A percentile compares a stretch with the other conserved stretches of the same genome.
These are phyloP conservation scores for Pseudogymnoascus sp. DNA, from an alignment of 2,329 filamentous ascomycete genomes.

Conservation along the genomic window DNA sequence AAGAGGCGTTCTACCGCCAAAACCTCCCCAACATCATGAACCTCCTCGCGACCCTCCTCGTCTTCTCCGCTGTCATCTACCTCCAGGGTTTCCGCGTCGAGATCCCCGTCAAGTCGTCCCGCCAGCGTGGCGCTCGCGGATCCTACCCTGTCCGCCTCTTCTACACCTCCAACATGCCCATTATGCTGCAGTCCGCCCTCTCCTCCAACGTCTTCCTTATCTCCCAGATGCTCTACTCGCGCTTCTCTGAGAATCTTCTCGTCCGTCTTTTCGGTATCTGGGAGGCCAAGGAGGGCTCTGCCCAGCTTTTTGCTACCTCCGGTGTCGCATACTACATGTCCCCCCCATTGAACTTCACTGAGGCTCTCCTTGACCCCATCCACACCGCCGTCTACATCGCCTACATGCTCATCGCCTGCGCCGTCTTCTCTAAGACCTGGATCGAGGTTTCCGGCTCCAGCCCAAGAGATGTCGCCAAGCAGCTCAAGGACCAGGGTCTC, in stretches of 20 bases:
- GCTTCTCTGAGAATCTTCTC: slow-evolving; percentile 97
- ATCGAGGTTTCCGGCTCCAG: slow-evolving; percentile 98
- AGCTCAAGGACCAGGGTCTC: slow-evolving; percentile 98
- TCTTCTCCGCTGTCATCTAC: slow-evolving; percentile 98
- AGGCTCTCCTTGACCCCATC: slow-evolving; percentile 91
- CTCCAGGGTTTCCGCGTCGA: slow-evolving; percentile 98
- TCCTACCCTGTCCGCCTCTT: slow-evolving; percentile 98
- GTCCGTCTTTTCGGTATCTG: slow-evolving; percentile 96
- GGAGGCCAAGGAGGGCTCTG: slow-evolving; percentile 93
- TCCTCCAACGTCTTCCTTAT: slow-evolving; percentile 99
- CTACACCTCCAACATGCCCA: slow-evolving; percentile 99
- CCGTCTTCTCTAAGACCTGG: slow-evolving; percentile 99
- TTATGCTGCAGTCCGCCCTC: slow-evolving; percentile 98
- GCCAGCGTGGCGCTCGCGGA: slow-evolving; percentile 96
- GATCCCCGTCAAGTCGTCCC: slow-evolving; percentile 98
- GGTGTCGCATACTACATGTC: slow-evolving; percentile 99
- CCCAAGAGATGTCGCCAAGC: slow-evolving; percentile 97
- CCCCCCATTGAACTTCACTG: slow-evolving; percentile 92
- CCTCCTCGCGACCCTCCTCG: slow-evolving; percentile 80
- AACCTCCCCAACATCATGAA: slow-evolving; percentile 99
- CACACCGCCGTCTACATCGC: slow-evolving; percentile 92
- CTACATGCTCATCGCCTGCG: slow-evolving; percentile 97
- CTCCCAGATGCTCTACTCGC: slow-evolving; percentile 98
- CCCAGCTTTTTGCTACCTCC: slow-evolving; percentile 87
- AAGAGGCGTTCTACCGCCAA: slow-evolving; percentile 98